These are phyloP conservation scores for Eucalyptus curtisii DNA, from an alignment of 345 rosid species.

Conservation along the genomic window DNA sequence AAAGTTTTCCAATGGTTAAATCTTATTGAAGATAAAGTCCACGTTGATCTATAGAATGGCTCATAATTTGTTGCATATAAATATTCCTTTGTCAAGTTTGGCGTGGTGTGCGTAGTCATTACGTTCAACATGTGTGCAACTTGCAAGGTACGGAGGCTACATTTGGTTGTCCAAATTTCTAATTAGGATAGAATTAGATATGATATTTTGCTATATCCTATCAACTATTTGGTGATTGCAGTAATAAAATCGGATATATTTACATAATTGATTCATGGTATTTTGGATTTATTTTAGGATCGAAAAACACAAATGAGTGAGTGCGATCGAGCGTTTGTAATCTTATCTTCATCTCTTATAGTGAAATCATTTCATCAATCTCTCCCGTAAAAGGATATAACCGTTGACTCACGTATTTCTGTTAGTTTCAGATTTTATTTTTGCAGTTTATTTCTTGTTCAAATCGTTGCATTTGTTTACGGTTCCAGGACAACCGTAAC, in stretches of 20 bases:
- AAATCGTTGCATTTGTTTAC: too few species aligned
- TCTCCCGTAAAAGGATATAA: not conserved
- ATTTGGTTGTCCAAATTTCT: too few species aligned
- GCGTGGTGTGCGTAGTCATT: not conserved
- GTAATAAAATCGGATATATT: too few species aligned
- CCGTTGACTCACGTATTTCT: not conserved
- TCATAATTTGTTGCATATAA: not conserved
- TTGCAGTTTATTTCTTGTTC: too few species aligned
- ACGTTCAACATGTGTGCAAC: not conserved
- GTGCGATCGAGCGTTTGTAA: too few species aligned
- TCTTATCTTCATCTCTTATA: too few species aligned
- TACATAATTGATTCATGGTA: too few species aligned
- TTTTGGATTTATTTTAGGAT: too few species aligned
- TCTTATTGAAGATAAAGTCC: not conserved
- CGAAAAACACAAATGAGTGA: too few species aligned
- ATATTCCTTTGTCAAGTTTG: not conserved
- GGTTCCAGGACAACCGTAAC: not conserved
- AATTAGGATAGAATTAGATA: fast-evolving
- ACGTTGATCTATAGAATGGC: not conserved
- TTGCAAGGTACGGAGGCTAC: fast-evolving
- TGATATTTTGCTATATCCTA: too few species aligned
- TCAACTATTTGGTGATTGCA: too few species aligned
- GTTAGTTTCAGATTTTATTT: not conserved
- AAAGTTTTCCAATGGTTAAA: too few species aligned
- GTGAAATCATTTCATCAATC: not conserved